Percentiles rank a stretch among this genome's conserved stretches.
Evolutionary conservation across 1,284 basidiomycete genomes (phyloP).

Genomic region (Veloporphyrellus conicus): DNA sequence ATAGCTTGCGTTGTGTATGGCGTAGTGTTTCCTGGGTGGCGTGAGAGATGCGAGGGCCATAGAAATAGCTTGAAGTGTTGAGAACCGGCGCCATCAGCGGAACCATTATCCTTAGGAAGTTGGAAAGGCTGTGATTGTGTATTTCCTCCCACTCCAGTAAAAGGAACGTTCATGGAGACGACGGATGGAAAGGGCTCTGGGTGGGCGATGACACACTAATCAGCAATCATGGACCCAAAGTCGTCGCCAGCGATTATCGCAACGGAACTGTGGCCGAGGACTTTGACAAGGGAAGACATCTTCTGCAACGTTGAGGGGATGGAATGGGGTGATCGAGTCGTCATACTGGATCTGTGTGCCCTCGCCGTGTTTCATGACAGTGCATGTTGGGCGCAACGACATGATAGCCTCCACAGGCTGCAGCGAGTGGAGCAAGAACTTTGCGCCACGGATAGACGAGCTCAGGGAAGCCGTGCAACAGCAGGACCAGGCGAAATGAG

Average conservation of each 20-base stretch:
- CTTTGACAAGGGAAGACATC: slow-evolving; percentile 50
- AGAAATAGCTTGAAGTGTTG: too few species aligned
- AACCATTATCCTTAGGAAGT: background rate
- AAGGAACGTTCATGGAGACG: slow-evolving; percentile 58
- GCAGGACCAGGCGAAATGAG: slow-evolving; percentile 46
- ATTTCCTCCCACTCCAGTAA: slow-evolving; percentile 35
- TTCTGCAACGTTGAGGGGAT: slow-evolving; percentile 46
- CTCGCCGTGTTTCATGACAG: slow-evolving; percentile 24
- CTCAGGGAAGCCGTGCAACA: slow-evolving; percentile 65
- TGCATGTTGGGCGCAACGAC: slow-evolving; percentile 51
- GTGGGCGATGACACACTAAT: slow-evolving; percentile 47
- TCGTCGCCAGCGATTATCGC: slow-evolving; percentile 57
- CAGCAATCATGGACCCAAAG: slow-evolving; percentile 53
- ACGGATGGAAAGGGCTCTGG: slow-evolving; percentile 55
- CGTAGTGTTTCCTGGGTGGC: slow-evolving; percentile 59
- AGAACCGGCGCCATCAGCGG: slow-evolving; percentile 2
- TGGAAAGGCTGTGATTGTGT: background rate
- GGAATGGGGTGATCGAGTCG: slow-evolving; percentile 49
- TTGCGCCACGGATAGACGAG: slow-evolving; percentile 62
- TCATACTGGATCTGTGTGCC: slow-evolving; percentile 38
- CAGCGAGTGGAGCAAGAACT: slow-evolving; percentile 47
- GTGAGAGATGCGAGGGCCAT: slow-evolving; percentile 38
- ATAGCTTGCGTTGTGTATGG: slow-evolving; percentile 45
- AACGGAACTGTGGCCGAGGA: slow-evolving; percentile 46
- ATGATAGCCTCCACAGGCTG: slow-evolving; percentile 41